Evolutionary conservation across 768 basidiomycete species (phyloP).

Genomic region (Lactarius quietus): DNA sequence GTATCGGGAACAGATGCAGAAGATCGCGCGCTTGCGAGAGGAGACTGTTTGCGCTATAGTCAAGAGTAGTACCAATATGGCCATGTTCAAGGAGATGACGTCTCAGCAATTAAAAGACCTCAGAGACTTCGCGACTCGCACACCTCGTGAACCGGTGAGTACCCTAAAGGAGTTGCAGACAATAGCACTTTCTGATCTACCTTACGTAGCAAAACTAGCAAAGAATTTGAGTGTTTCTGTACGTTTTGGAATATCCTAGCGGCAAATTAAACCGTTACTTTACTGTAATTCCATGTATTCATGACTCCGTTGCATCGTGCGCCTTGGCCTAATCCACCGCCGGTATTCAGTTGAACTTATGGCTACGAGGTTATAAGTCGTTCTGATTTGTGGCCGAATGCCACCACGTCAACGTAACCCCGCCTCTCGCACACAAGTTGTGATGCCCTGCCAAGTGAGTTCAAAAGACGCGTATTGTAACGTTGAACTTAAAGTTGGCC

Average conservation of each 20-base stretch:
- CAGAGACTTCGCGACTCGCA: constrained; percentile 51
- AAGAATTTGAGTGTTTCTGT: background rate
- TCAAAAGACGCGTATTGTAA: background rate
- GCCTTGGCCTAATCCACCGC: too few species aligned
- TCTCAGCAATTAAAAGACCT: constrained; percentile 66
- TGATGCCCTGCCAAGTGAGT: too few species aligned
- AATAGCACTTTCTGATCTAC: background rate
- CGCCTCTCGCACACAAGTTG: too few species aligned
- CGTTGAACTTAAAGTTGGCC: background rate
- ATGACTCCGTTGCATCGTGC: too few species aligned
- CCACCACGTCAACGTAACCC: too few species aligned
- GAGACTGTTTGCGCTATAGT: constrained; percentile 78
- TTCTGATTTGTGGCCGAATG: too few species aligned
- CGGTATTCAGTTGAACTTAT: too few species aligned
- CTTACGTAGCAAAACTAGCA: background rate
- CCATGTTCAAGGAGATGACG: constrained; percentile 75
- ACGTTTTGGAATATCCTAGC: background rate
- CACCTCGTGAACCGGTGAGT: background rate
- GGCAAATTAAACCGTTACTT: too few species aligned
- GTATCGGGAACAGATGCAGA: constrained; percentile 76
- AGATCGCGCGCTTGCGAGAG: constrained; percentile 67
- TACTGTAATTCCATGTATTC: too few species aligned
- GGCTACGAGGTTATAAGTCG: too few species aligned
- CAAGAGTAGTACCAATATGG: constrained; percentile 82
- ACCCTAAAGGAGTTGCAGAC: background rate